Evolutionary conservation across 2,329 filamentous ascomycete genomes (phyloP).

Genomic region (Paracamarosporium sp.): DNA sequence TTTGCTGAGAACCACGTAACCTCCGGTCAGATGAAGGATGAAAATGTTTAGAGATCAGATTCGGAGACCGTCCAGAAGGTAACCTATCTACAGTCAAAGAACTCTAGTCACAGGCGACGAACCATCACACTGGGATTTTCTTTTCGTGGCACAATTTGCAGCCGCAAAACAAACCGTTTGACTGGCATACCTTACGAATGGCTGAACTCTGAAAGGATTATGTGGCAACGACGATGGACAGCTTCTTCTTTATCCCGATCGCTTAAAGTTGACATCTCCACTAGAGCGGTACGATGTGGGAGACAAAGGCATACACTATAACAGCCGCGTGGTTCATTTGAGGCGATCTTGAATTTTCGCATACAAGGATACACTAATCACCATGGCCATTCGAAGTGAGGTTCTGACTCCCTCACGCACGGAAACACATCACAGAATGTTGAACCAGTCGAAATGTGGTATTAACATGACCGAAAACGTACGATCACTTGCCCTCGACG

Average conservation of each 20-base stretch:
- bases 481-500: constrained; percentile 16
- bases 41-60: neutral
- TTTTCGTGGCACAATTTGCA: neutral
- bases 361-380: neutral
- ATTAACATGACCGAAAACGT: constrained; percentile 15
- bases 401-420: constrained; percentile 6
- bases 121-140: neutral
- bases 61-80: too few relatives aligned
- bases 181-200: neutral
- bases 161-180: neutral
- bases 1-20: too few relatives aligned
- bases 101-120: neutral
- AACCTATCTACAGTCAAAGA: too few relatives aligned
- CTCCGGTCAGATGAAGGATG: neutral
- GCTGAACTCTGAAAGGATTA: neutral
- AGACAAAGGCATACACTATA: constrained; percentile 1
- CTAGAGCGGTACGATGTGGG: neutral
- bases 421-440: neutral
- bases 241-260: neutral
- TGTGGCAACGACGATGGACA: neutral
- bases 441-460: neutral
- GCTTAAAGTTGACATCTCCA: neutral
- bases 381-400: constrained; percentile 12
- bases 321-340: neutral
- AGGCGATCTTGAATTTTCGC: neutral